Evolutionary conservation across 495 filamentous ascomycete genomes (phyloP).

Genomic region (Glonium stellatum): DNA sequence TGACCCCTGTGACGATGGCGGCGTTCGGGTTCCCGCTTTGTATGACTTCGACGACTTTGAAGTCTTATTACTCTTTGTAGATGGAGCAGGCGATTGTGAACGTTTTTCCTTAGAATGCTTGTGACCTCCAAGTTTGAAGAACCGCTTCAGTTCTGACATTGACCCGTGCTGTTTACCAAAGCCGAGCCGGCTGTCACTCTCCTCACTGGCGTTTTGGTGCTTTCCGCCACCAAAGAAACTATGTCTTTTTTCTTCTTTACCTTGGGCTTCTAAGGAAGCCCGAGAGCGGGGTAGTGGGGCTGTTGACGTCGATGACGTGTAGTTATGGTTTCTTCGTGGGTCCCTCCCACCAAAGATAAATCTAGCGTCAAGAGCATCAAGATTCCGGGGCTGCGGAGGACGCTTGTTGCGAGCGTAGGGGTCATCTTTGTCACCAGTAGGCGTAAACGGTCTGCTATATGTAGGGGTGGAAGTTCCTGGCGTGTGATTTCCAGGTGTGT

Average conservation of each 20-base stretch:
- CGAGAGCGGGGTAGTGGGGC: constrained; percentile 34
- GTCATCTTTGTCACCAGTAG: constrained; percentile 74
- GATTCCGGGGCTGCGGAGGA: constrained; percentile 60
- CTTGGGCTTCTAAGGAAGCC: background rate
- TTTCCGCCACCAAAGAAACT: constrained; percentile 35
- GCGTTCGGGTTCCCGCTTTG: constrained; percentile 47
- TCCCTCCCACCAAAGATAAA: constrained; percentile 72
- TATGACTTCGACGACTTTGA: constrained; percentile 32
- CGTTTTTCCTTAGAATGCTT: constrained; percentile 55
- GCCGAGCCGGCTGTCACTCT: constrained; percentile 11
- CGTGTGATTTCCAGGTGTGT: constrained; percentile 42
- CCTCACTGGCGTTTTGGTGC: constrained; percentile 43
- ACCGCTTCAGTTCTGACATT: constrained; percentile 90
- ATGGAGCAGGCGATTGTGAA: constrained; percentile 52
- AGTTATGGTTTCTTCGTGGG: constrained; percentile 41
- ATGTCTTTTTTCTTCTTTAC: constrained; percentile 42
- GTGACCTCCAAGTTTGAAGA: constrained; percentile 66
- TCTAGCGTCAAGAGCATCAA: constrained; percentile 66
- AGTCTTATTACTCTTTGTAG: constrained; percentile 24
- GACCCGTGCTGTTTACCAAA: constrained; percentile 62
- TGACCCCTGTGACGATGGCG: constrained; percentile 47
- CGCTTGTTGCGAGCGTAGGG: constrained; percentile 81
- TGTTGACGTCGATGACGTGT: constrained; percentile 35
- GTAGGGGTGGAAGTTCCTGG: constrained; percentile 37
- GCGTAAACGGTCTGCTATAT: constrained; percentile 57